Evolutionary conservation across 805 yeast species (phyloP), one percentile per base, ranked within the genome.

Genomic region (Isabelozyma gotoi): DNA sequence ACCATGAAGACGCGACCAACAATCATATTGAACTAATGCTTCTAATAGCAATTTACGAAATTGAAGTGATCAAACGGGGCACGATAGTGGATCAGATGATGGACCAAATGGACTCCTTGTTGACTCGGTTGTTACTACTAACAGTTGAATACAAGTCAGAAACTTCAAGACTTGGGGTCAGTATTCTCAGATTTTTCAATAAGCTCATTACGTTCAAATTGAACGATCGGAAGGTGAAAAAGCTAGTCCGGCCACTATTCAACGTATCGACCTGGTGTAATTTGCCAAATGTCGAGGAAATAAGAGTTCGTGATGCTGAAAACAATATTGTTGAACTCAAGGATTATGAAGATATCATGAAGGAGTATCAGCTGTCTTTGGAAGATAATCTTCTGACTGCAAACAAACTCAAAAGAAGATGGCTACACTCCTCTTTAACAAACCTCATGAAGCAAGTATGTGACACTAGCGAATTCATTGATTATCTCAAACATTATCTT

Each of bases 1-100:
- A 73, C 44, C 66, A 67, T 39, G 58, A 57, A 8, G 76, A 74
- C 44, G 60, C 66, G 7, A 59, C 75, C 2, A 55, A 62, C 36
- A 65, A 62, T 19, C 80, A 76, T 49, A 56, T 76, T 4, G 67
- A 68, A 31, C 51, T 67, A 38, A 55, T 74, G 7, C 62, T 47
- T 1, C 33, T 48, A 4, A 38, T 60, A 20, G 24, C 62, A 10
- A 12, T 54, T 2, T 43, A 41, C 6, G 48, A 52, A 17, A 44
- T 46, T 41, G 46, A 47, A 14, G 36, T 21, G 36, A 41, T 21
- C 38, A 45, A 21, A 33, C 5, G 11, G 8, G 14, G 15, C 7
- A 19, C 18, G 12, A 16, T 18, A 17, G 19, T 59, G 38, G 44
- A 45, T 14, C 18, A 35, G 38, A 10, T 15, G 8, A 11, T 35